These are phyloP conservation scores for Exophiala phaeomuriformis DNA, from an alignment of 2,329 filamentous ascomycete species.

Conservation along the genomic window DNA sequence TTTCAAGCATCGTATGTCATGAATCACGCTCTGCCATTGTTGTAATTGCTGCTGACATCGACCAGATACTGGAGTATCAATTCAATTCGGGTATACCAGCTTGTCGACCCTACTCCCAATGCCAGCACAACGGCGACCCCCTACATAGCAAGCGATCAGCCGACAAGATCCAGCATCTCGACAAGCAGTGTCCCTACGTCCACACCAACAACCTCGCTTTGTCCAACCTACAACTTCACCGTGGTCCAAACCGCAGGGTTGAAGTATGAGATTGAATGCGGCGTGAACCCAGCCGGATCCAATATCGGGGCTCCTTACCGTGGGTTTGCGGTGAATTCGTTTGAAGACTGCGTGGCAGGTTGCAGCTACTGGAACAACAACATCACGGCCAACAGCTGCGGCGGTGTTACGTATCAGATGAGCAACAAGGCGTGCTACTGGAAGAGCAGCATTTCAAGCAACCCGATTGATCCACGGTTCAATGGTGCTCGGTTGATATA, in stretches of 20 bases:
- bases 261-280: constrained; percentile 23
- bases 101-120: constrained; percentile 11
- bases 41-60: background rate
- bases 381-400: constrained; percentile 19
- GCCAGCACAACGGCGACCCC: constrained; percentile 5
- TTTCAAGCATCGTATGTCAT: constrained; percentile 21
- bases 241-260: constrained; percentile 15
- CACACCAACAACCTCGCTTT: constrained; percentile 15
- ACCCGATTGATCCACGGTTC: constrained; percentile 5
- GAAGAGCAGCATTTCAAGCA: constrained; percentile 15
- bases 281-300: constrained; percentile 15
- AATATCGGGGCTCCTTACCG: constrained; percentile 18
- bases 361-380: constrained; percentile 23
- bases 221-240: constrained; percentile 23
- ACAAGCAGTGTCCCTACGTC: constrained; percentile 8
- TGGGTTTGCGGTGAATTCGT: constrained; percentile 13
- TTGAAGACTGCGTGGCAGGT: constrained; percentile 21
- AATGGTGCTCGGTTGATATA: constrained; percentile 21
- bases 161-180: constrained; percentile 10
- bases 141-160: constrained; percentile 23
- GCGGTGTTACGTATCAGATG: constrained; percentile 17
- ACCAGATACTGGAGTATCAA: constrained; percentile 25
- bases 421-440: constrained; percentile 20
- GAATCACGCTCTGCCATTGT: background rate
- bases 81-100: constrained; percentile 25